Base-by-base conservation (phyloP, 768 basidiomycete species). In the Leucocoprinus birnbaumii region DNA sequence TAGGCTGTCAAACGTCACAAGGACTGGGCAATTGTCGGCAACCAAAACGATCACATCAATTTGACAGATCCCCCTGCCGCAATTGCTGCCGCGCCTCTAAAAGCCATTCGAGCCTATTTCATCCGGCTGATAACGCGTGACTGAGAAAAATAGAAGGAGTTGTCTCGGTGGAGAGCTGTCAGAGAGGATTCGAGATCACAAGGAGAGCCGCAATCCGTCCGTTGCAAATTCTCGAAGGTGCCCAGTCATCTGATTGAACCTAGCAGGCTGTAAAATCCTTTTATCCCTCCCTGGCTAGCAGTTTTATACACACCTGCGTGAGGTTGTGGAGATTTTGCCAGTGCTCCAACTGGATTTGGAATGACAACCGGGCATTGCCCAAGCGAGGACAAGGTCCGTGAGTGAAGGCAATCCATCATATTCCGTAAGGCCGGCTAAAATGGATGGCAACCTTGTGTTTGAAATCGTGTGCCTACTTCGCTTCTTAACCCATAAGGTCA, bases 21-120 rank as follows among this genome's bases (percentile, higher is more conserved):
- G 46, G 9, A 41, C 37, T 55, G 41, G 47, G 46, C 53, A 55
- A 55, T 55, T 55, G 35, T 55, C 54, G 54, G 54, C 46, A 55
- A 55, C 53, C 46, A 55, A 55, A 48, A 40, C 24, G 53, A 48
- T 40, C 53, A 40, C 45, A 31, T 48, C 46, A 41, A 16, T 11
- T 48, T 47, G 45, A 53, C 45, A 46, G 37, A 35, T 53, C 31
- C 45, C 31, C 47, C 46, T 41, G 47, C 26, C 31, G 27, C 37
- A 34, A 45, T 18, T 25, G 44, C 44, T 40, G 35, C 35, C 44
- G 34, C 52, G 13, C 16, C 34, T 34, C 27, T 50, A 21, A 31
- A 42, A 25, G 24, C 38, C 24, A 31, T 24, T 19, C 41, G 38
- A 55, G 53, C 45, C 38, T 55, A 55, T 55, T 55, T 55, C 54